phyloP scores from a whole-genome alignment of 495 filamentous ascomycete species.

The Penicillium bovifimosum region DNA sequence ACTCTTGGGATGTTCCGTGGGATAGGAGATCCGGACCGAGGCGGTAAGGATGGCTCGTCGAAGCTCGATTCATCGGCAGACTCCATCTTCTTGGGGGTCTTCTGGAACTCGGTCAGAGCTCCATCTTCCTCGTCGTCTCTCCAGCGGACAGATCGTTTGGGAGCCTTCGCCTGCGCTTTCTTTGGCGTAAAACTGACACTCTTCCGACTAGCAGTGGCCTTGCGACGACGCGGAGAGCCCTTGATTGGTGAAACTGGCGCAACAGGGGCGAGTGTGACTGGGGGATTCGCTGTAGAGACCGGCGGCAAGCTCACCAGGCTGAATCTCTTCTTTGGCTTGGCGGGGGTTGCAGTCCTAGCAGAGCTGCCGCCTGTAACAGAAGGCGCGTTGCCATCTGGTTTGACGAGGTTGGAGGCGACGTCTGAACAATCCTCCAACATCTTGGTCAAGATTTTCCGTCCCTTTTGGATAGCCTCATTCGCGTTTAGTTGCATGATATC shows the following conservation, averaged over 20 bases:
- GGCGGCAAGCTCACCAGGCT: conserved; percentile 39
- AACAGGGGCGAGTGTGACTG: conserved; percentile 33
- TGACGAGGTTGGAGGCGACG: conserved; percentile 75
- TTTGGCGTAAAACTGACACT: conserved; percentile 78
- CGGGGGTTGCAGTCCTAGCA: conserved; percentile 56
- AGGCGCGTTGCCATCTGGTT: conserved; percentile 74
- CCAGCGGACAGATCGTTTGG: conserved; percentile 83
- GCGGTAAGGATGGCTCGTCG: conserved; percentile 36
- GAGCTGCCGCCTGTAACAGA: conserved; percentile 57
- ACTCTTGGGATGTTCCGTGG: conserved; percentile 40
- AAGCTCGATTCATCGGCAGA: conserved; percentile 48
- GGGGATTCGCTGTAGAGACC: conserved; percentile 21
- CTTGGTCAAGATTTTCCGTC: conserved; percentile 70
- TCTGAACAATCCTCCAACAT: conserved; percentile 70
- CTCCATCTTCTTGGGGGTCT: conserved; percentile 63
- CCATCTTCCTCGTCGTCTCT: conserved; percentile 85
- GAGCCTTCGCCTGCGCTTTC: conserved; percentile 57
- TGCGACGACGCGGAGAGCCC: conserved; percentile 75
- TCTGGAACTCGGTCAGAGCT: conserved; percentile 78
- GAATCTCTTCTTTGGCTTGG: conserved; percentile 66
- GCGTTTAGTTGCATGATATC: conserved; percentile 76
- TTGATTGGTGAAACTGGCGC: conserved; percentile 53
- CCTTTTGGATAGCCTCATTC: conserved; percentile 71
- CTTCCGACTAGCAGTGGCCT: conserved; percentile 64
- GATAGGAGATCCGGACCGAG: conserved; percentile 38